These are phyloP conservation scores for Orbilia javanica DNA, from an alignment of 2,329 filamentous ascomycete genomes.

Conservation along the genomic window DNA sequence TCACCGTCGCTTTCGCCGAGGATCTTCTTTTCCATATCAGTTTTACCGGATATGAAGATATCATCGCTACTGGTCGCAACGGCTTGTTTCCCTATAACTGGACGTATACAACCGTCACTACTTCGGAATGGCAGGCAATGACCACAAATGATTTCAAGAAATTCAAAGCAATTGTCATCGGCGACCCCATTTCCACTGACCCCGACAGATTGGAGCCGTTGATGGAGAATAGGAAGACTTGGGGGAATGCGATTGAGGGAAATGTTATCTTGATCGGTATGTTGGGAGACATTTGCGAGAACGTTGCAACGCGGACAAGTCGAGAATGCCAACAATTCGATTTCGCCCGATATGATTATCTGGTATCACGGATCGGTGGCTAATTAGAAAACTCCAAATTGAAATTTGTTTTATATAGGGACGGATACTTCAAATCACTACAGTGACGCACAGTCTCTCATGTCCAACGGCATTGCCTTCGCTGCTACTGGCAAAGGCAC, in stretches of 20 bases:
- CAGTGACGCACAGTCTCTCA: conserved; percentile 64
- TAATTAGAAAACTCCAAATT: not conserved
- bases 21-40: conserved; percentile 46
- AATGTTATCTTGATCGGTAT: conserved; percentile 67
- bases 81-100: conserved; percentile 18
- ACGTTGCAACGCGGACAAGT: not conserved
- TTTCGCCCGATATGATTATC: not conserved
- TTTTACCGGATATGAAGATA: conserved; percentile 41
- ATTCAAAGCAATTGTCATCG: conserved; percentile 68
- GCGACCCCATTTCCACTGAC: conserved; percentile 65
- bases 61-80: conserved; percentile 7
- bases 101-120: conserved; percentile 60
- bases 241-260: conserved; percentile 66
- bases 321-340: too few species aligned
- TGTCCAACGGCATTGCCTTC: conserved; percentile 65
- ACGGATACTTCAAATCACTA: conserved; percentile 60
- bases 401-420: too few species aligned
- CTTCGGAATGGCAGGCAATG: conserved; percentile 65
- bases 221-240: conserved; percentile 64
- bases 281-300: conserved; percentile 7
- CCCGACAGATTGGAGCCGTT: conserved; percentile 61
- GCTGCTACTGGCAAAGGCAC: conserved; percentile 64
- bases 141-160: conserved; percentile 66
- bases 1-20: conserved; percentile 9
- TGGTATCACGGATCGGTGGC: not conserved